These are phyloP conservation scores for Aspergillus niger DNA, from an alignment of 2,329 filamentous ascomycete genomes.

Conservation along the genomic window DNA sequence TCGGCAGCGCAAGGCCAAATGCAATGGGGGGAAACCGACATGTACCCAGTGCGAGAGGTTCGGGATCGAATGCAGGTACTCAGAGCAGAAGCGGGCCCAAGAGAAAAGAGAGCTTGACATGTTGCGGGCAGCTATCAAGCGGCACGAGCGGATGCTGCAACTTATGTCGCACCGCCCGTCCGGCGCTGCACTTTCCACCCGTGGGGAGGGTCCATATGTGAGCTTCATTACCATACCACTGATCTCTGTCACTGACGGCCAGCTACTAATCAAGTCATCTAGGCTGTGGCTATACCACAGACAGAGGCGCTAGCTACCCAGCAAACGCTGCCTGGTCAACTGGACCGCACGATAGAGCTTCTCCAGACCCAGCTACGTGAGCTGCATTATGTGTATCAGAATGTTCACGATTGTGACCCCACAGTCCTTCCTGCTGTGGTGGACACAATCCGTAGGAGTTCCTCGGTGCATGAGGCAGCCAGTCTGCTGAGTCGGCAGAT, in stretches of 20 bases:
- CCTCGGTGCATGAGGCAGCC: conserved; percentile 2
- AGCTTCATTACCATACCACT: neutral
- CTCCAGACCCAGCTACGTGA: conserved; percentile 1
- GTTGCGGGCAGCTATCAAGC: neutral
- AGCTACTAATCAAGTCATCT: neutral
- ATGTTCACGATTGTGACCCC: neutral
- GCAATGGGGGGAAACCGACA: neutral
- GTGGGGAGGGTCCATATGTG: neutral
- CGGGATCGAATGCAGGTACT: neutral
- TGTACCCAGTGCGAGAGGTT: conserved; percentile 2
- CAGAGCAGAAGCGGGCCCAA: conserved; percentile 2
- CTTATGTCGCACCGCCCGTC: conserved; percentile 2
- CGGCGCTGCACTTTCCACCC: neutral
- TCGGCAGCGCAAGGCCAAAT: conserved; percentile 7
- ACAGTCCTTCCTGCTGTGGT: neutral
- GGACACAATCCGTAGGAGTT: conserved; percentile 3
- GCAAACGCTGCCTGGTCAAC: neutral
- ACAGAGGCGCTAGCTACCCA: neutral
- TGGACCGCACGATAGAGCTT: neutral
- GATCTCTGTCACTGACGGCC: neutral
- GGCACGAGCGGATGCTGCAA: conserved; percentile 5
- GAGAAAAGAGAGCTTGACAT: conserved; percentile 2
- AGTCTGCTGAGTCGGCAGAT: neutral
- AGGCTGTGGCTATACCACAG: neutral
- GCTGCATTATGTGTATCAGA: neutral